Evolutionary conservation across 2,329 filamentous ascomycete species (phyloP).

Genomic region (Westerdykella ornata): DNA sequence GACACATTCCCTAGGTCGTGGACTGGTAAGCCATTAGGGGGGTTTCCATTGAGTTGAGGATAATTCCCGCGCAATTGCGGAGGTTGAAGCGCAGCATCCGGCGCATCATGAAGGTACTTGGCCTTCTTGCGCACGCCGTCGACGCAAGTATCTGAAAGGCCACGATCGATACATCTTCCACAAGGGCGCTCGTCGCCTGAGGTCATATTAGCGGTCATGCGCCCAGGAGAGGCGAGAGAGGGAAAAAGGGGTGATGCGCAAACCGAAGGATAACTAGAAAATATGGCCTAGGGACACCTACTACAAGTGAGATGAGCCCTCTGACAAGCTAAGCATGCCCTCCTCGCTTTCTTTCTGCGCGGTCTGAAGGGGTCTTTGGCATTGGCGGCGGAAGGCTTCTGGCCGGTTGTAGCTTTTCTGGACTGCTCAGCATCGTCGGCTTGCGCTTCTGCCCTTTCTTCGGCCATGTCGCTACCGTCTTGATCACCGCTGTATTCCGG

Average conservation of each 20-base stretch:
- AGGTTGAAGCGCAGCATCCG: constrained; percentile 80
- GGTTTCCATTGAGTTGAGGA: constrained; percentile 47
- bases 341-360: constrained; percentile 87
- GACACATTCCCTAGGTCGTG: constrained; percentile 21
- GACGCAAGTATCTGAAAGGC: constrained; percentile 83
- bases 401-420: constrained; percentile 28
- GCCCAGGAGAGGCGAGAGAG: neutral
- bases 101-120: constrained; percentile 96
- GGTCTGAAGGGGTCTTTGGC: constrained; percentile 87
- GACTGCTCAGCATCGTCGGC: constrained; percentile 32
- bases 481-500: constrained; percentile 42
- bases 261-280: neutral
- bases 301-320: constrained; percentile 95
- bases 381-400: constrained; percentile 37
- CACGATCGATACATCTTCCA: constrained; percentile 86
- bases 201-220: constrained; percentile 12
- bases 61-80: constrained; percentile 67
- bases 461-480: constrained; percentile 41
- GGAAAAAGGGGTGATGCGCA: neutral
- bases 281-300: constrained; percentile 51
- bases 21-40: constrained; percentile 29
- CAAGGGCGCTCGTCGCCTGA: constrained; percentile 92
- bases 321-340: constrained; percentile 95
- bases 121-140: constrained; percentile 98
- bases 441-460: constrained; percentile 35